These are phyloP conservation scores for Penicillium roqueforti DNA, from an alignment of 495 filamentous ascomycete species.

Conservation along the genomic window DNA sequence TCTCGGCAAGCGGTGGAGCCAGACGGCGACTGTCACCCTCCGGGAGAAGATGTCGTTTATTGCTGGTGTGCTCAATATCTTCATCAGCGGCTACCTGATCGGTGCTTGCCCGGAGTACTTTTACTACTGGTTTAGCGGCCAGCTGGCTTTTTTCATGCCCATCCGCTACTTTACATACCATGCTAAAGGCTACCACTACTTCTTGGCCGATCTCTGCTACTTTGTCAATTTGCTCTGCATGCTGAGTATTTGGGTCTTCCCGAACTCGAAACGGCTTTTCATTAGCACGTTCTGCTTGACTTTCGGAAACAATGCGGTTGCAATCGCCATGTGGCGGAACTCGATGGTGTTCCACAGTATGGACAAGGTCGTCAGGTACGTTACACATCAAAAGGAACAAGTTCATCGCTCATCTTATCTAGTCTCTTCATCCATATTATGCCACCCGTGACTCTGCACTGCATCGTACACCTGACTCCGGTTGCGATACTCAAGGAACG, in stretches of 20 bases:
- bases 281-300: slow-evolving; percentile 90
- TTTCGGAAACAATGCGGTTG: slow-evolving; percentile 93
- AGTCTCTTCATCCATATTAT: slow-evolving; percentile 98
- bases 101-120: slow-evolving; percentile 82
- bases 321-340: slow-evolving; percentile 99
- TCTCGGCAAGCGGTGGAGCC: slow-evolving; percentile 78
- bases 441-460: slow-evolving; percentile 90
- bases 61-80: slow-evolving; percentile 91
- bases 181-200: slow-evolving; percentile 90
- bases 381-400: neutral
- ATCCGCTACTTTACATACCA: slow-evolving; percentile 90
- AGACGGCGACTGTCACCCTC: slow-evolving; percentile 77
- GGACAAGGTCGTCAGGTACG: slow-evolving; percentile 84
- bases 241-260: slow-evolving; percentile 86
- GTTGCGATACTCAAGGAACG: slow-evolving; percentile 57
- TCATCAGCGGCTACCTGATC: slow-evolving; percentile 90
- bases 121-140: slow-evolving; percentile 84
- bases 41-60: slow-evolving; percentile 97
- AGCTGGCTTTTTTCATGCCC: slow-evolving; percentile 92
- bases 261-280: slow-evolving; percentile 83
- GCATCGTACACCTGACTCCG: slow-evolving; percentile 77
- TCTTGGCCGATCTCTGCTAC: slow-evolving; percentile 94
- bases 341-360: slow-evolving; percentile 96
- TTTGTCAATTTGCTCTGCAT: slow-evolving; percentile 89
- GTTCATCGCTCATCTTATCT: slow-evolving; percentile 11